Percentiles rank a stretch among this genome's conserved stretches.
Evolutionary conservation across 2,329 filamentous ascomycete species (phyloP).

Genomic region (Penicillium hesseltinei): DNA sequence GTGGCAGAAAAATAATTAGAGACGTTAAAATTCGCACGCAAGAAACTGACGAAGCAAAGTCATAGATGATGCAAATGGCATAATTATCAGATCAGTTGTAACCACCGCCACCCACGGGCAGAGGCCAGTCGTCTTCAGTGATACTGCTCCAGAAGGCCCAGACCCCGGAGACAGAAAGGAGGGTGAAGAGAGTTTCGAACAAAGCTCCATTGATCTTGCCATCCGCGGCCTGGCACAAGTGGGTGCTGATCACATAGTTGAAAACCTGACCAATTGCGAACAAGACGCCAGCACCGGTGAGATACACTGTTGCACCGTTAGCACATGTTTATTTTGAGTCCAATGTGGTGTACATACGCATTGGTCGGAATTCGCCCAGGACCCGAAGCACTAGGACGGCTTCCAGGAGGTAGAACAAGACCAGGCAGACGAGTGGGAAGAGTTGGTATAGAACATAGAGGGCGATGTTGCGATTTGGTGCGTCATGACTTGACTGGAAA

Average conservation of each 20-base stretch:
- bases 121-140: constrained; percentile 96
- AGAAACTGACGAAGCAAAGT: constrained; percentile 5
- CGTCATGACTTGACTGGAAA: constrained; percentile 62
- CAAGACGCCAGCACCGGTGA: constrained; percentile 69
- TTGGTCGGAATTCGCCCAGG: constrained; percentile 84
- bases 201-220: constrained; percentile 90
- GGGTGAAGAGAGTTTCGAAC: constrained; percentile 90
- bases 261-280: constrained; percentile 95
- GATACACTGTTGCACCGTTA: constrained; percentile 58
- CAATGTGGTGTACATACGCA: constrained; percentile 57
- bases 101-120: constrained; percentile 39
- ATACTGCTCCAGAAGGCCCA: constrained; percentile 99
- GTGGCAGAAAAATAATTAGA: constrained; percentile 6
- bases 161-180: constrained; percentile 75
- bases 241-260: constrained; percentile 87
- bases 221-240: constrained; percentile 79
- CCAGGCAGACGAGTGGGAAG: constrained; percentile 82
- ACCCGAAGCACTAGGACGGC: constrained; percentile 78
- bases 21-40: constrained; percentile 5
- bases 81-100: constrained; percentile 30
- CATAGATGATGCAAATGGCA: not conserved
- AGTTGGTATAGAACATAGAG: constrained; percentile 95
- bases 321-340: not conserved
- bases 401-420: constrained; percentile 82
- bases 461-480: constrained; percentile 69